Base-by-base conservation (phyloP, 2,329 filamentous ascomycete genomes). In the Nigrospora oryzae region DNA sequence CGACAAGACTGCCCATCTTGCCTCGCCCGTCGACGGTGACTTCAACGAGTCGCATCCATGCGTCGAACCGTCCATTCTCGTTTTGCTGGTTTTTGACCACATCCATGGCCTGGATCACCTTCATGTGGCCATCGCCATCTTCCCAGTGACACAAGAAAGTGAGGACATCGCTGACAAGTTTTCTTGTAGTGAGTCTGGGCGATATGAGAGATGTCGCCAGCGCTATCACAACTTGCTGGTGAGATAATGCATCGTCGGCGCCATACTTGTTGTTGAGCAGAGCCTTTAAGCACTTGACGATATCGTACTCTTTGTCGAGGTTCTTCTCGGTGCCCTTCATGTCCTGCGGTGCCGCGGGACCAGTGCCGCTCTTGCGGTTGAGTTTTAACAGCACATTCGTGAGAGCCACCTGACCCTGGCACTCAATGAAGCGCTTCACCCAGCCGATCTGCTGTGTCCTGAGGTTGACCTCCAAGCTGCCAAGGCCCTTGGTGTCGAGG, bases 211-310 rank as follows among this genome's bases (percentile, higher is more conserved):
- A 95, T 17, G 82, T 89, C 41, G 85, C 87, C 38, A 98, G 74
- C 1, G 93, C 87, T 46, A 94, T 81, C 51, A 96, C 84, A 51
- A 97, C 87, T 60, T 91, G 88, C 60, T 93, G 86, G 61, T 97
- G 90, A 49, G 81, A 74, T 46, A 98, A 73, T 15, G 93, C 93
- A 74, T 98, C 90, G 62, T 98, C 93, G 49, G 93, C 93, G 49
- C 93, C 93, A 63, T 95, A 97, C 63, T 95, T 96, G 77, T 96
- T 98, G 79, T 98, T 98, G 86, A 97, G 95, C 46, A 97, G 69
- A 31, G 90, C 89, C 71, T 97, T 97, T 47, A 98, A 68, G 69
- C 93, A 97, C 69, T 98, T 98, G 61, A 95, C 81, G 51, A 98
- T 95, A 61, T 97, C 93, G 62, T 97, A 97, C 67, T 95, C 90